These are phyloP conservation scores for Abrus pulchellus DNA, from an alignment of 306 rosid species.

Conservation along the genomic window DNA sequence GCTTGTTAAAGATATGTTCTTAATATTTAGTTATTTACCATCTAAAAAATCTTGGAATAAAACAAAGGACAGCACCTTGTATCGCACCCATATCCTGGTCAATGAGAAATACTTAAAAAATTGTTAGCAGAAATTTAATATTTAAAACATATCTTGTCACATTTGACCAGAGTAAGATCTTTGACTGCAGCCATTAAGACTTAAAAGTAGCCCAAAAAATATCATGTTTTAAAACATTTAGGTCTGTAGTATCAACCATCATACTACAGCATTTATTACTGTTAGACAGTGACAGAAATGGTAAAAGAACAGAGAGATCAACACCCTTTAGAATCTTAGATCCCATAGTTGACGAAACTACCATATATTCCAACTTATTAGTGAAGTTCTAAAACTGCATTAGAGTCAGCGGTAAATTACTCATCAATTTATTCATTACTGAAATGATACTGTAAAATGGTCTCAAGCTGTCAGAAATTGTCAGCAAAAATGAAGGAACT, in stretches of 20 bases:
- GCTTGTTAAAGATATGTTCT: constrained; percentile 50
- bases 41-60: constrained; percentile 69
- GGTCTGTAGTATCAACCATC: constrained; percentile 12
- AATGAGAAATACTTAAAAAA: constrained; percentile 58
- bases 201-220: constrained; percentile 8
- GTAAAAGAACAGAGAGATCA: constrained; percentile 7
- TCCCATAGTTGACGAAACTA: background rate
- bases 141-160: constrained; percentile 40
- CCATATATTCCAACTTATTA: background rate
- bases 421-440: background rate
- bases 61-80: constrained; percentile 69
- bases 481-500: constrained; percentile 10
- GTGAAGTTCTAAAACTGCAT: constrained; percentile 12
- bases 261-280: constrained; percentile 35
- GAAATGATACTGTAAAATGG: background rate
- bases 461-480: constrained; percentile 6
- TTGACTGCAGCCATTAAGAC: constrained; percentile 41
- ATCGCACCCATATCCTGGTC: constrained; percentile 66
- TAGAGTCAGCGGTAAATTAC: background rate
- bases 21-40: constrained; percentile 67
- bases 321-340: background rate
- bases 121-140: constrained; percentile 57
- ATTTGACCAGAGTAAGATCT: constrained; percentile 42
- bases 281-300: constrained; percentile 16
- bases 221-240: constrained; percentile 30